Conservation (phyloP, 1,284 basidiomycete species). For the Marasmius fiardii region DNA sequence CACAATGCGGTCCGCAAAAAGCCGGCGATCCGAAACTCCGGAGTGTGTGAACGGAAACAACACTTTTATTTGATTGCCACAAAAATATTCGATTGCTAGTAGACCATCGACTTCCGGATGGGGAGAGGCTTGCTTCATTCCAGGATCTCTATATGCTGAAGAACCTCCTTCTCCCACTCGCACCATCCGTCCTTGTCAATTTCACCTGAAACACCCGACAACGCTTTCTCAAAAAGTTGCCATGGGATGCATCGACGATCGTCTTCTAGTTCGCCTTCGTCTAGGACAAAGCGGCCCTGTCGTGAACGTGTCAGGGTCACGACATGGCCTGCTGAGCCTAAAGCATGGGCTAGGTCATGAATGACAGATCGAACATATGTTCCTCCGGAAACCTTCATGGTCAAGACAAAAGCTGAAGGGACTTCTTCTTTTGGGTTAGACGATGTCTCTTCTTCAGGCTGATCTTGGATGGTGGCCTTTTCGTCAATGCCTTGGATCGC, state of each 20-base stretch:
- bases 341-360: conserved; percentile 81
- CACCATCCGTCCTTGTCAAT: conserved; percentile 61
- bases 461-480: conserved; percentile 21
- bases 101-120: background rate
- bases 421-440: conserved; percentile 33
- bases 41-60: background rate
- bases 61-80: background rate
- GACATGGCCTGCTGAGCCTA: conserved; percentile 88
- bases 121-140: conserved; percentile 29
- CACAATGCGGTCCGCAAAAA: background rate
- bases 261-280: conserved; percentile 36
- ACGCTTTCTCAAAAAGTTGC: conserved; percentile 72
- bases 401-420: conserved; percentile 82
- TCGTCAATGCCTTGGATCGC: conserved; percentile 49
- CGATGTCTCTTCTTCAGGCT: conserved; percentile 20
- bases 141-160: conserved; percentile 57
- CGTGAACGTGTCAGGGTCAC: conserved; percentile 83
- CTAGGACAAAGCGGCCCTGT: conserved; percentile 77
- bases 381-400: conserved; percentile 92
- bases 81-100: background rate
- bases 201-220: conserved; percentile 36
- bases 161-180: conserved; percentile 70
- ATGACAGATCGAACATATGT: conserved; percentile 95
- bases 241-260: conserved; percentile 67
- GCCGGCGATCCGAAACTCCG: background rate